Base-by-base conservation (phyloP, 208 protist genomes). In the Trypanosoma grayi region DNA sequence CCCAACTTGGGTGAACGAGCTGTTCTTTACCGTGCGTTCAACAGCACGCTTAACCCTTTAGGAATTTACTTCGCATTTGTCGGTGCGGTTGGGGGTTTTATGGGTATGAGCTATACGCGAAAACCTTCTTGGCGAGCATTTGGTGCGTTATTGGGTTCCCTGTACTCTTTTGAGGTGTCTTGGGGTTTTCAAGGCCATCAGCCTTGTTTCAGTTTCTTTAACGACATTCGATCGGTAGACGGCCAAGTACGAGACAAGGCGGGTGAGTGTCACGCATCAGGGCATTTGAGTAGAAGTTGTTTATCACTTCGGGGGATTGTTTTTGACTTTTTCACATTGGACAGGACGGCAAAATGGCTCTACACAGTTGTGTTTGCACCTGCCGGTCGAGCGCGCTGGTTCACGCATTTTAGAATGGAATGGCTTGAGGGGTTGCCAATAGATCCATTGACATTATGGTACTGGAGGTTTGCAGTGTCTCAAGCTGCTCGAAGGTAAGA, bases 171-270 rank as follows among this genome's bases (percentile, higher is more conserved):
- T 48, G 72, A 78, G 33, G 3, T 73, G 0, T 78, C 72, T n/a
- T 78, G 72, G 72, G 24, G 44, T 33, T 60, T 78, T 46, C 44
- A 71, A 30, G 72, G 73, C 33, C 30, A 36, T 1, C 34, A 52
- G 8, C 72, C 72, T 36, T 71, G 66, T 16, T 48, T 22, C 24
- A 64, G 36, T 47, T 78, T 78, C 52, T 71, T 78, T 63, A 64
- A 64, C 39, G 72, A 78, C 39, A 70, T 73, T 52, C 60, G 60
- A n/a, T 63, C 60, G 14, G 37, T 78, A 36, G 27, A 73, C 39
- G 72, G 72, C 4, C 46, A 61, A 10, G 34, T 78, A 13, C 34
- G 62, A 10, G 47, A 58, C 14, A 64, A 60, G 20, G 50, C 59
- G 20, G 28, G 13, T 33, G 50, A 41, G 18, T 51, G 66, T 40